Percentiles rank a stretch among this genome's conserved stretches.
These are phyloP conservation scores for Pistacia atlantica DNA, from an alignment of 345 rosid genomes.

Conservation along the genomic window DNA sequence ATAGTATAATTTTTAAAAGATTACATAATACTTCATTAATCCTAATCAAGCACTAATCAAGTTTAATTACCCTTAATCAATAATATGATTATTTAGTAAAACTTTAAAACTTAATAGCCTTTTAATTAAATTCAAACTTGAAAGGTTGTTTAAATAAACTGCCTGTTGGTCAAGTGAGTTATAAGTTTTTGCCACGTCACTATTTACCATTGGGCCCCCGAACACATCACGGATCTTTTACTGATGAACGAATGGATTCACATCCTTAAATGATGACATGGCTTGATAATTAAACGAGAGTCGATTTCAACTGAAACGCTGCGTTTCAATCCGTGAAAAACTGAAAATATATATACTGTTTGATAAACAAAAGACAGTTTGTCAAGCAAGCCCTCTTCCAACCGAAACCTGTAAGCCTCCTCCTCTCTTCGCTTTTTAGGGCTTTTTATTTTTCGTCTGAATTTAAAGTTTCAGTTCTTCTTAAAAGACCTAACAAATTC, in stretches of 20 bases:
- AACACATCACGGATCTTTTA: background rate
- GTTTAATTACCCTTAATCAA: no score
- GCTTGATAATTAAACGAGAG: no score
- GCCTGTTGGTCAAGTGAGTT: background rate
- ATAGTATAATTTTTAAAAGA: no score
- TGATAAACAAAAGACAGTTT: background rate
- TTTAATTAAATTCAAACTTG: no score
- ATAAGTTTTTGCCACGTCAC: background rate
- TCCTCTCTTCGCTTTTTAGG: background rate
- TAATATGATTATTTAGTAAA: no score
- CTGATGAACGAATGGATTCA: background rate
- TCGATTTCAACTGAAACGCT: background rate
- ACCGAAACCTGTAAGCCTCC: background rate
- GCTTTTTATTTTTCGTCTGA: background rate
- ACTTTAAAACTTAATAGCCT: no score
- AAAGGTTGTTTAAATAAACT: no score
- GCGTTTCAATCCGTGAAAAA: background rate
- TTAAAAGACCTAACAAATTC: background rate
- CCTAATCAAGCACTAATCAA: no score
- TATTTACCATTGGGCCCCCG: background rate
- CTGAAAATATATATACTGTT: no score
- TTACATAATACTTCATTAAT: no score
- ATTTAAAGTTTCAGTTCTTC: no score
- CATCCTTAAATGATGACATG: background rate
- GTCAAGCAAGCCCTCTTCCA: background rate